phyloP scores from a whole-genome alignment of 257 asterid genomes.

The Salvia rosmarinus region DNA sequence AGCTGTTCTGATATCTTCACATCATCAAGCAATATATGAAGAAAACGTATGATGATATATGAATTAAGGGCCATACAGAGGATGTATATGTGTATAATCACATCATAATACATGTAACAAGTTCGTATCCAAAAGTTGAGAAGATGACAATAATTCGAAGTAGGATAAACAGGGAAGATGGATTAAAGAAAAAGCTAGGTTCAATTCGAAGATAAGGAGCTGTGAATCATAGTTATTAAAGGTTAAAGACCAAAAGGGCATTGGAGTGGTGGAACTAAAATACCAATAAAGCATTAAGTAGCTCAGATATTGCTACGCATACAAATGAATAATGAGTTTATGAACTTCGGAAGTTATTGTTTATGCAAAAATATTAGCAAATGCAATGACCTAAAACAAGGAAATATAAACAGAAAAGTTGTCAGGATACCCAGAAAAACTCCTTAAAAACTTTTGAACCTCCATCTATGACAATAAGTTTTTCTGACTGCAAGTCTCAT shows the following conservation, averaged over 20 bases:
- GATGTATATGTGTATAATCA: slow-evolving; percentile 33
- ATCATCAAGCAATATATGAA: slow-evolving; percentile 86
- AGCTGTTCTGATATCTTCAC: slow-evolving; percentile 85
- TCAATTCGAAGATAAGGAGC: not conserved
- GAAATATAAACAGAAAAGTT: not conserved
- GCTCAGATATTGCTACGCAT: slow-evolving; percentile 22
- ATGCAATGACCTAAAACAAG: slow-evolving; percentile 11
- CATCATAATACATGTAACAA: slow-evolving; percentile 14
- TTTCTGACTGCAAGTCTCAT: slow-evolving; percentile 1
- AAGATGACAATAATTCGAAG: slow-evolving; percentile 12
- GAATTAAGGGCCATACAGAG: slow-evolving; percentile 15
- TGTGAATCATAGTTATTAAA: slow-evolving; percentile 4
- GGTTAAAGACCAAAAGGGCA: slow-evolving; percentile 12
- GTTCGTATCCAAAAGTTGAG: slow-evolving; percentile 13
- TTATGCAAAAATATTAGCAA: slow-evolving; percentile 10
- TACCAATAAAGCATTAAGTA: not conserved
- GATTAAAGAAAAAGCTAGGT: not conserved
- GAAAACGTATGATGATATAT: slow-evolving; percentile 35
- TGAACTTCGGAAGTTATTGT: slow-evolving; percentile 11
- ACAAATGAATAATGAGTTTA: slow-evolving; percentile 4
- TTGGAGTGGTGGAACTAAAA: not conserved
- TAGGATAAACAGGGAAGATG: not conserved
- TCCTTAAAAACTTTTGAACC: not conserved
- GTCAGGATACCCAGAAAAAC: not conserved
- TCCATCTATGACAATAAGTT: not conserved